A percentile compares a stretch with the other conserved stretches of the same genome.
Conservation (phyloP, 148 eudicot genomes). For the Silene latifolia region DNA sequence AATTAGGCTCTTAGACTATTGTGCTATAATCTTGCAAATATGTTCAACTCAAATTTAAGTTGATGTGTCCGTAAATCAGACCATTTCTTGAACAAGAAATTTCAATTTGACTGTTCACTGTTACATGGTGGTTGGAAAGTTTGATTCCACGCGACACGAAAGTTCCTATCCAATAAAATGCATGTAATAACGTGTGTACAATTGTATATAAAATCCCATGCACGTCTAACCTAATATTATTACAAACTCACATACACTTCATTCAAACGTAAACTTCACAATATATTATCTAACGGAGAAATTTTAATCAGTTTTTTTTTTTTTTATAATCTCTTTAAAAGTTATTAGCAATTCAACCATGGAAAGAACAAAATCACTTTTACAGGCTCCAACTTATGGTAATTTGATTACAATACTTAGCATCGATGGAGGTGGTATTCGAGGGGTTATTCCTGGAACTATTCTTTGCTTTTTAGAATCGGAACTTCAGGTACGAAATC, state of each 20-base stretch:
- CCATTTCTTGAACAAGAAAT: not conserved
- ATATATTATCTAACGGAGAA: not conserved
- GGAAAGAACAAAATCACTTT: constrained; percentile 29
- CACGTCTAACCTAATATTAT: not conserved
- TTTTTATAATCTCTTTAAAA: not conserved
- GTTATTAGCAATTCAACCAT: not conserved
- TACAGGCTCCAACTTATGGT: constrained; percentile 37
- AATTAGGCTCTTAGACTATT: too few relatives aligned
- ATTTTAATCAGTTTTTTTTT: not conserved
- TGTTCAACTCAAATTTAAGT: not conserved
- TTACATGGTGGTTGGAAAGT: not conserved
- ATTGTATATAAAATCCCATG: not conserved
- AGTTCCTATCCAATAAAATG: constrained; percentile 8
- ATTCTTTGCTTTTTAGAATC: constrained; percentile 30
- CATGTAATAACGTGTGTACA: constrained; percentile 8
- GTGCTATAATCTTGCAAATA: too few relatives aligned
- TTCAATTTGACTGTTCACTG: not conserved
- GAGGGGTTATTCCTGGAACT: constrained; percentile 33
- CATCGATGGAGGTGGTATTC: constrained; percentile 41
- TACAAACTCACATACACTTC: not conserved
- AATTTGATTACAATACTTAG: constrained; percentile 35
- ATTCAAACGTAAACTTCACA: not conserved
- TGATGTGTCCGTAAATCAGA: not conserved
- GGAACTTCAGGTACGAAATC: constrained; percentile 31
- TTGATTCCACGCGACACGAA: not conserved